Percentiles rank a stretch among this genome's conserved stretches.
phyloP scores from a whole-genome alignment of 2,329 filamentous ascomycete species.

The Nigrospora osmanthi region DNA sequence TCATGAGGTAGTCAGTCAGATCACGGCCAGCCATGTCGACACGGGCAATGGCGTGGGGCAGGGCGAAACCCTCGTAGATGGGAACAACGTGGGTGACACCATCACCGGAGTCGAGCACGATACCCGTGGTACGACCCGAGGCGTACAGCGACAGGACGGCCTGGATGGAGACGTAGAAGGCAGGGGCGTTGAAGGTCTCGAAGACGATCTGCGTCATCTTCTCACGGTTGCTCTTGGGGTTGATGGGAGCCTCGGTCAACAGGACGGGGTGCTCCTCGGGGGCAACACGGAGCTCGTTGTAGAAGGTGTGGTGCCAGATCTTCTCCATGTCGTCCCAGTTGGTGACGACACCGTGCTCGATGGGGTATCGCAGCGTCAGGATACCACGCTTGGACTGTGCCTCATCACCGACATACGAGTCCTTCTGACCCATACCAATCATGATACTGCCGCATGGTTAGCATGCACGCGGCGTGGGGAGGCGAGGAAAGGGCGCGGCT shows the following conservation, averaged over 20 bases:
- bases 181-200: slow-evolving; percentile 99
- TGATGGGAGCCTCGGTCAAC: slow-evolving; percentile 98
- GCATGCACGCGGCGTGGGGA: slow-evolving; percentile 10
- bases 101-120: slow-evolving; percentile 99
- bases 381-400: slow-evolving; percentile 99
- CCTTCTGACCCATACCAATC: slow-evolving; percentile 99
- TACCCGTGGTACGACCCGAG: slow-evolving; percentile 99
- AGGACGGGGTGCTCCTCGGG: slow-evolving; percentile 99
- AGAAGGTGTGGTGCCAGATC: slow-evolving; percentile 99
- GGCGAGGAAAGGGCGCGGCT: neutral
- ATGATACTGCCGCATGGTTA: slow-evolving; percentile 70
- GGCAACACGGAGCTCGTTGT: slow-evolving; percentile 99
- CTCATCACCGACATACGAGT: slow-evolving; percentile 99
- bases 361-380: slow-evolving; percentile 97
- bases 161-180: slow-evolving; percentile 99
- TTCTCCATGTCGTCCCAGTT: slow-evolving; percentile 99
- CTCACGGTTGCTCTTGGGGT: slow-evolving; percentile 99
- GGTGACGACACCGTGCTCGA: slow-evolving; percentile 99
- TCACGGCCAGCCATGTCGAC: slow-evolving; percentile 99
- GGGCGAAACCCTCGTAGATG: slow-evolving; percentile 99
- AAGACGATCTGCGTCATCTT: slow-evolving; percentile 99
- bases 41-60: slow-evolving; percentile 99
- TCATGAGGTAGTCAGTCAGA: slow-evolving; percentile 99
- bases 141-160: slow-evolving; percentile 98
- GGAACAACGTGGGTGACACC: slow-evolving; percentile 99